Percentiles rank a stretch among this genome's conserved stretches.
Evolutionary conservation across 2,329 filamentous ascomycete species (phyloP).

Genomic region (Ophiosphaerella korrae): DNA sequence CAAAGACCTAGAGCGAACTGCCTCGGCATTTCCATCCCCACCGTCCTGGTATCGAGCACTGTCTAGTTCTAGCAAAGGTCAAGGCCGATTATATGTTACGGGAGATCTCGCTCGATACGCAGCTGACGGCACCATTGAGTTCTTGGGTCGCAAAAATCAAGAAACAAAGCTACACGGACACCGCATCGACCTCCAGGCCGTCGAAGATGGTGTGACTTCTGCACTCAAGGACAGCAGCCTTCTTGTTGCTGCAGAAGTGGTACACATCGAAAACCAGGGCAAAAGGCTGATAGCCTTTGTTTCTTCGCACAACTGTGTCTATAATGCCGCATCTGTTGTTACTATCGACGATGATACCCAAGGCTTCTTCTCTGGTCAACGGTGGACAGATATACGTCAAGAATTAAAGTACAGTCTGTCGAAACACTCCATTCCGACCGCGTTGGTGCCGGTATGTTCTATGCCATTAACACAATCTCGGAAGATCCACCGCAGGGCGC

Average conservation of each 20-base stretch:
- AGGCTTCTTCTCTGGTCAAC: neutral
- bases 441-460: slow-evolving; percentile 41
- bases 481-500: slow-evolving; percentile 41
- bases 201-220: slow-evolving; percentile 5
- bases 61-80: neutral
- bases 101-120: slow-evolving; percentile 8
- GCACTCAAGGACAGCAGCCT: neutral
- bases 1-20: slow-evolving; percentile 1
- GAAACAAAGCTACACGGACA: slow-evolving; percentile 30
- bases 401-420: slow-evolving; percentile 24
- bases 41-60: too few species aligned
- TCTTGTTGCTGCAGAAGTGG: neutral
- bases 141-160: slow-evolving; percentile 25
- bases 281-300: neutral
- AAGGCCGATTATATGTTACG: slow-evolving; percentile 7
- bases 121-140: slow-evolving; percentile 5
- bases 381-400: neutral
- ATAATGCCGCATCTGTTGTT: too few species aligned
- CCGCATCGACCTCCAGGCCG: slow-evolving; percentile 27
- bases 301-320: too few species aligned
- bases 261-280: neutral
- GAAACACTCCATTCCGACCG: slow-evolving; percentile 45
- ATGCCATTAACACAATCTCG: slow-evolving; percentile 43
- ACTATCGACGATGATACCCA: neutral
- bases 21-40: neutral